These are phyloP conservation scores for Phytophthora niederhauseri DNA, from an alignment of 352 stramenopile genomes.

Conservation along the genomic window DNA sequence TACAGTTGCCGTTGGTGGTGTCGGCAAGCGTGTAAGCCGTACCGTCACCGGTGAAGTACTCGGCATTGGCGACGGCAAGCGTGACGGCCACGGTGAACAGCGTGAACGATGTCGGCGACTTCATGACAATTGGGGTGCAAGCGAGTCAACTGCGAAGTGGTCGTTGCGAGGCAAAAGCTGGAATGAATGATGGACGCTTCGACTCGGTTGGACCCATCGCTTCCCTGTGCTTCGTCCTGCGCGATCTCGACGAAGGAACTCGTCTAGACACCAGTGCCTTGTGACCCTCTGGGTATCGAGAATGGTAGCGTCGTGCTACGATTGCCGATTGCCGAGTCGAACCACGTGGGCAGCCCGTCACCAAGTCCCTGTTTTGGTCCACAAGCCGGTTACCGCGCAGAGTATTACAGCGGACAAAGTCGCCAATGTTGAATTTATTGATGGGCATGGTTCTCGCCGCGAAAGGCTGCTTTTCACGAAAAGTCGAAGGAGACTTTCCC, in stretches of 20 bases:
- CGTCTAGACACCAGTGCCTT: conserved; percentile 1
- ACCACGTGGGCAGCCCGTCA: background rate
- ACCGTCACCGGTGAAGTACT: conserved; percentile 36
- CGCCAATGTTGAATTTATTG: conserved; percentile 3
- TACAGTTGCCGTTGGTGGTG: conserved; percentile 41
- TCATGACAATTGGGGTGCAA: conserved; percentile 10
- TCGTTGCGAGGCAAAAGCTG: conserved; percentile 16
- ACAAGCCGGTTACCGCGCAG: background rate
- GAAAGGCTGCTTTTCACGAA: conserved; percentile 1
- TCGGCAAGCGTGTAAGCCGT: conserved; percentile 44
- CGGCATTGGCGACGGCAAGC: conserved; percentile 27
- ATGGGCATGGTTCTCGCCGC: background rate
- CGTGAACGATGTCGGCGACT: conserved; percentile 10
- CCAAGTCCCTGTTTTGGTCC: conserved; percentile 13
- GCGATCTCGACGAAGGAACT: conserved; percentile 1
- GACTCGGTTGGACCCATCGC: background rate
- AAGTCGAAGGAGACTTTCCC: background rate
- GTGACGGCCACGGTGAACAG: conserved; percentile 8
- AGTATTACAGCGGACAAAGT: conserved; percentile 6
- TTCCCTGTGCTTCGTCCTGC: background rate
- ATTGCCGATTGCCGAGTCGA: conserved; percentile 12
- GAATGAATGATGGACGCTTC: background rate
- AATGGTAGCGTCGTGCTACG: conserved; percentile 21
- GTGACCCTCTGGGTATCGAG: conserved; percentile 11
- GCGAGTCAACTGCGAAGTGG: conserved; percentile 8